Conservation (phyloP, 2,329 filamentous ascomycete genomes). For the Tolypocladium cylindrosporum region DNA sequence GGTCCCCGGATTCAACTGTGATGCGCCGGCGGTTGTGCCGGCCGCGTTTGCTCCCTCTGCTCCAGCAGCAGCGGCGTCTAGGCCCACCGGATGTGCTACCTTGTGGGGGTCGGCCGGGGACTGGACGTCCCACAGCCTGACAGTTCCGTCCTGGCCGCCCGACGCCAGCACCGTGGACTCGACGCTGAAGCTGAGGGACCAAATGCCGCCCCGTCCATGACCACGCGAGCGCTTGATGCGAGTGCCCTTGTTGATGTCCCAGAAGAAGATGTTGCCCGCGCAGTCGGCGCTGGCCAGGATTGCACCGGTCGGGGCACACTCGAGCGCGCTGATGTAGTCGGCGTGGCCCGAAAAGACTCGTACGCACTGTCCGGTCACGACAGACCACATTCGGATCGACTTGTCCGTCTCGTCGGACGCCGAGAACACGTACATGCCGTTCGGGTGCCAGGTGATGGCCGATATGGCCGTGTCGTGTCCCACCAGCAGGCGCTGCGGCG, state of each 20-base stretch:
- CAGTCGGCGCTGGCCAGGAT: conserved; percentile 86
- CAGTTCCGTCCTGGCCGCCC: conserved; percentile 83
- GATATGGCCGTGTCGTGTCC: conserved; percentile 94
- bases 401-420: conserved; percentile 78
- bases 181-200: conserved; percentile 85
- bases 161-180: conserved; percentile 88
- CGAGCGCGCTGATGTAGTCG: conserved; percentile 74
- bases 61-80: conserved; percentile 31
- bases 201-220: conserved; percentile 87
- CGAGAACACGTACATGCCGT: conserved; percentile 88
- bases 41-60: conserved; percentile 27
- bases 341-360: conserved; percentile 88
- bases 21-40: conserved; percentile 3
- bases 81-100: conserved; percentile 34
- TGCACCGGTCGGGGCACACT: conserved; percentile 81
- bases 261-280: conserved; percentile 82
- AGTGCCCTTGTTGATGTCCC: conserved; percentile 82
- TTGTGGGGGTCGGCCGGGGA: conserved; percentile 56
- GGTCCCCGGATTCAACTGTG: conserved; percentile 10
- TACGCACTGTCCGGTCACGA: conserved; percentile 78
- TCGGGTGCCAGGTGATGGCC: conserved; percentile 85
- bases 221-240: conserved; percentile 88
- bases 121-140: conserved; percentile 87
- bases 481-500: conserved; percentile 76
- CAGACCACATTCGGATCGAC: conserved; percentile 93